Conservation (phyloP, 208 protist species). For the Balamuthia mandrillaris region DNA sequence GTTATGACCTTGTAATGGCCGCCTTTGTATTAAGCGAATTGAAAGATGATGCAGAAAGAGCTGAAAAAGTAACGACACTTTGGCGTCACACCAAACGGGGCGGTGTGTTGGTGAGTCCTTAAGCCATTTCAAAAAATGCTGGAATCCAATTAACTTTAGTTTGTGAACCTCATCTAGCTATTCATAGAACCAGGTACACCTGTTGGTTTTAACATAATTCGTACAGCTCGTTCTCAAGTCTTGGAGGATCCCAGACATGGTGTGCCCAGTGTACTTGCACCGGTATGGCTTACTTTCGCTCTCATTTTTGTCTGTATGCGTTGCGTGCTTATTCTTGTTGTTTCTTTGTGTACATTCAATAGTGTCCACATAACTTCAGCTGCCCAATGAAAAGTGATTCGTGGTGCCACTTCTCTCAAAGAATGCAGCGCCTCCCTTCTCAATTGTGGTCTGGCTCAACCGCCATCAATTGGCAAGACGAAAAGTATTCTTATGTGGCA, state of each 20-base stretch:
- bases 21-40: constrained; percentile 17
- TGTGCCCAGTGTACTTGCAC: constrained; percentile 9
- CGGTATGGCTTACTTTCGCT: background rate
- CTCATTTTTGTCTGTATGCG: background rate
- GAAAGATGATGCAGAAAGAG: background rate
- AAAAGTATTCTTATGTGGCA: constrained; percentile 7
- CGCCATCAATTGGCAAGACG: constrained; percentile 33
- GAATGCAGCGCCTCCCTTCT: constrained; percentile 17
- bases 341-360: background rate
- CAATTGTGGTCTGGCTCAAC: background rate
- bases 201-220: background rate
- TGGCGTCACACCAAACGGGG: background rate
- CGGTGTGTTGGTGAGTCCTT: constrained; percentile 1
- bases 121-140: background rate
- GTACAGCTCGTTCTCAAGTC: background rate
- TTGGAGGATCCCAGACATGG: background rate
- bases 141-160: background rate
- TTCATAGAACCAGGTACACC: constrained; percentile 17
- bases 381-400: constrained; percentile 23
- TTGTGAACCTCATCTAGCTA: background rate
- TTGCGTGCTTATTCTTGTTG: background rate
- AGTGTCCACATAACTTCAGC: constrained; percentile 6
- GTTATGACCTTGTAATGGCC: constrained; percentile 19
- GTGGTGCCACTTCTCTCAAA: constrained; percentile 30
- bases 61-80: background rate